A percentile compares a stretch with the other conserved stretches of the same genome.
Conservation (phyloP, 768 basidiomycete genomes). For the Termitomyces sp. region DNA sequence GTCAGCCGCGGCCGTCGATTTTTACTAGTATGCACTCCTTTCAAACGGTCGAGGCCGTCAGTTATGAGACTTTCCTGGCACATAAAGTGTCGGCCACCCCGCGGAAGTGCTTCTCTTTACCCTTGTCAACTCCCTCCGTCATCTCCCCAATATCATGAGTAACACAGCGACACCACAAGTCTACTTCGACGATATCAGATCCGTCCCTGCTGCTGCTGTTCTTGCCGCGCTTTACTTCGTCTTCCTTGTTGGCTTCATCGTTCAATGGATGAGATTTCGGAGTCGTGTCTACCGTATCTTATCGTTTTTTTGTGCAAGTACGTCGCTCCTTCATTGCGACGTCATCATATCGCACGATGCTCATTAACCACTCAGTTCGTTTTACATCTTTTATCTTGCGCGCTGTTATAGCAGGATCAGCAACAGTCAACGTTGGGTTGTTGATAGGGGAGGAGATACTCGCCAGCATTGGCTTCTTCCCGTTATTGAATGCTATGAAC, state of each 20-base stretch:
- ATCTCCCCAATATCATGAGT: not conserved
- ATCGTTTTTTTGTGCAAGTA: slow-evolving; percentile 6
- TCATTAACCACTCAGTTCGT: slow-evolving; percentile 1
- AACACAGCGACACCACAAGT: not conserved
- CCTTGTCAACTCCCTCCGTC: not conserved
- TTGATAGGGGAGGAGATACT: slow-evolving; percentile 11
- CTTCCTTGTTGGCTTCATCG: not conserved
- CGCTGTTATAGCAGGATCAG: slow-evolving; percentile 6
- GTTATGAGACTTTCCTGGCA: not conserved
- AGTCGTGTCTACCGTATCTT: slow-evolving; percentile 5
- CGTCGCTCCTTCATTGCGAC: not conserved
- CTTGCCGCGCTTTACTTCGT: slow-evolving; percentile 6
- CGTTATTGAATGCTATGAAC: slow-evolving; percentile 4
- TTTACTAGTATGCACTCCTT: not conserved
- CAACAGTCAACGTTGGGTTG: not conserved
- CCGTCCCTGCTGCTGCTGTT: slow-evolving; percentile 8
- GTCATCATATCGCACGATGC: not conserved
- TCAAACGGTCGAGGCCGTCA: not conserved
- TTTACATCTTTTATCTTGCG: slow-evolving; percentile 6
- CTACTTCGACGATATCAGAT: slow-evolving; percentile 2
- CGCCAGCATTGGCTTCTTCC: slow-evolving; percentile 1
- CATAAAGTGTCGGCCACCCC: not conserved
- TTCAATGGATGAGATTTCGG: slow-evolving; percentile 2
- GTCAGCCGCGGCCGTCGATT: not conserved
- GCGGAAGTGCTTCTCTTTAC: not conserved